Base-by-base conservation (phyloP, 805 yeast genomes). In the Barnettozyma botsteinii region DNA sequence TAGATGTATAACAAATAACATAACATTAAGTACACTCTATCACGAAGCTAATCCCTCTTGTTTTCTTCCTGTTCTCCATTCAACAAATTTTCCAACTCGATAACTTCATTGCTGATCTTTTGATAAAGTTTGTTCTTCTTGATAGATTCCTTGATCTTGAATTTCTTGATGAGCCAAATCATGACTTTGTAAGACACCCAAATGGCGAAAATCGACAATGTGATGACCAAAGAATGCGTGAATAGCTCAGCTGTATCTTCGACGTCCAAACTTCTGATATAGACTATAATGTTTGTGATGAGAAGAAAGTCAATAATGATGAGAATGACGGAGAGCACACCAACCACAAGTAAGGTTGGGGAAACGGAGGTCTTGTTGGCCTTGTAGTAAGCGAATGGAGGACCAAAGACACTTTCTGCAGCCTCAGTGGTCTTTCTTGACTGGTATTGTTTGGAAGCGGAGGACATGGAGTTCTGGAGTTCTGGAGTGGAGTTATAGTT, bases 271-370 rank as follows among this genome's bases (percentile, higher is more conserved):
- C 67, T 62, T 45, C 67, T 57, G 22, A 56, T 46, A 26, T 62
- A 60, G 32, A 65, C 56, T 30, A 63, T 53, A 31, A 61, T 55
- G 37, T 61, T 54, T 7, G 63, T 62, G 11, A 64, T 65, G 14
- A 64, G 47, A 4, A 63, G 42, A 46, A 65, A 61, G 27, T 60
- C 59, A 9, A 56, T 11, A 7, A 49, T 45, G 15, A 57, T 53
- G n/a, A 60, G 38, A 5, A 60, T 9, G 3, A 58, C 60, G 8
- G 58, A 34, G 13, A 55, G 27, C 7, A 51, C 14, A 14, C 60
- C 59, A 8, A 62, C 59, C 8, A 51, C 15, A 17, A 55, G 32
- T n/a, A 63, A 28, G 18, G 51, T 52, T 19, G 45, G 39, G 4
- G 59, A 47, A 4, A 53, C 35, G 15, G 51, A 44, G 7, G 51